Percentiles rank a stretch among this genome's conserved stretches.
Conservation (phyloP, 2,329 filamentous ascomycete genomes). For the Dendrostoma leiphaemia region DNA sequence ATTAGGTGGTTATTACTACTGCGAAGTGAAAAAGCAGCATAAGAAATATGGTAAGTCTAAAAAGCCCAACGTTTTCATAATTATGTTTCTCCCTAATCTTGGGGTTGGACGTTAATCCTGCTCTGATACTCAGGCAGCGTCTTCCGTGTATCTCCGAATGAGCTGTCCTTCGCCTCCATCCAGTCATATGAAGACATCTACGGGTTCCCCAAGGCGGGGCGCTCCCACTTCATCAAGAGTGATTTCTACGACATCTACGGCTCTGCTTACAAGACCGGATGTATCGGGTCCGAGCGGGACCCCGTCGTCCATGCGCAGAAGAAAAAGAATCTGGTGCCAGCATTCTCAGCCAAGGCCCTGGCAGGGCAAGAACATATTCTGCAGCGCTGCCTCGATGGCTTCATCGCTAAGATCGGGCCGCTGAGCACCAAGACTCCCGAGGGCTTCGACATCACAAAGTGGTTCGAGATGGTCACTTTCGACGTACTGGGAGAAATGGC, state of each 20-base stretch:
- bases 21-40: too few relatives aligned
- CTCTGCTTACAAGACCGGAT: slow-evolving; percentile 23
- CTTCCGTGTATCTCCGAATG: slow-evolving; percentile 30
- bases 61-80: too few relatives aligned
- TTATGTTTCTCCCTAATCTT: too few relatives aligned
- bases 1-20: too few relatives aligned
- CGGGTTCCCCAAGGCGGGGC: slow-evolving; percentile 13
- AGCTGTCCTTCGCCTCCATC: slow-evolving; percentile 28
- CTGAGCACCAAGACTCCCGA: background rate
- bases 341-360: slow-evolving; percentile 30
- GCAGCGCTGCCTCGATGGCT: slow-evolving; percentile 22
- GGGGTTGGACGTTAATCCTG: too few relatives aligned
- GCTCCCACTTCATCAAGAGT: slow-evolving; percentile 22
- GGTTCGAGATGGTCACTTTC: slow-evolving; percentile 35
- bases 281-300: slow-evolving; percentile 30
- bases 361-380: slow-evolving; percentile 30
- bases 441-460: slow-evolving; percentile 31
- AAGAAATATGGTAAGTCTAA: too few relatives aligned
- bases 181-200: slow-evolving; percentile 30
- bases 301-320: slow-evolving; percentile 26
- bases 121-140: slow-evolving; percentile 18
- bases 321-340: slow-evolving; percentile 26
- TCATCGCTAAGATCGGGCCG: slow-evolving; percentile 23
- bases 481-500: slow-evolving; percentile 41
- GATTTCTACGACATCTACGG: slow-evolving; percentile 30